A percentile compares a stretch with the other conserved stretches of the same genome.
Evolutionary conservation across 2,329 filamentous ascomycete species (phyloP).

Genomic region (Gnomoniopsis sp.): DNA sequence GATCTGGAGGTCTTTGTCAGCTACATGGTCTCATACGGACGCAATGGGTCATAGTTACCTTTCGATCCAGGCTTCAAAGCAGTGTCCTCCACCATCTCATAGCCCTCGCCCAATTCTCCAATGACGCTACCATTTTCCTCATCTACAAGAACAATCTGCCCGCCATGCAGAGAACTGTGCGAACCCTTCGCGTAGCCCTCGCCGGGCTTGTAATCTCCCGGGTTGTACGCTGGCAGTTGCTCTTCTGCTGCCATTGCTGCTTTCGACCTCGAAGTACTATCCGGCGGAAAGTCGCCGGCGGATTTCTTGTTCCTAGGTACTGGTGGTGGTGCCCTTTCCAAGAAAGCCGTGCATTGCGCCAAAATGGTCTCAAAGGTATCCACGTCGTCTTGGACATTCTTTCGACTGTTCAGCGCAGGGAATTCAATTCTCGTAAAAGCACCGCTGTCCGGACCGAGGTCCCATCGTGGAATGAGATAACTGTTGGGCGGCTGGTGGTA

Average conservation of each 20-base stretch:
- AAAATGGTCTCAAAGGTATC: conserved; percentile 97
- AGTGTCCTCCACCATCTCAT: conserved; percentile 73
- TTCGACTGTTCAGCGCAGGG: conserved; percentile 66
- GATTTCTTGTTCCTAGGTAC: conserved; percentile 28
- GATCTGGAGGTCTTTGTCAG: conserved; percentile 47
- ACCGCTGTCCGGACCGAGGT: conserved; percentile 80
- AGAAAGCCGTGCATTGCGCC: conserved; percentile 94
- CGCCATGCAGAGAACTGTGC: conserved; percentile 54
- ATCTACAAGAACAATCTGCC: conserved; percentile 88
- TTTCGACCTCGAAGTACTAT: conserved; percentile 30
- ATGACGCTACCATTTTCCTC: conserved; percentile 96
- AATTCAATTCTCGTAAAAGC: conserved; percentile 95
- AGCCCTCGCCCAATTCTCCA: conserved; percentile 82
- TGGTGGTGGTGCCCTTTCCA: conserved; percentile 74
- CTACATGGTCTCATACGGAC: neutral
- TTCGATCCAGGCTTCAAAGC: conserved; percentile 83
- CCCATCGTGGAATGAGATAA: conserved; percentile 95
- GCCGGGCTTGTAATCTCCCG: conserved; percentile 73
- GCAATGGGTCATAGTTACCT: conserved; percentile 52
- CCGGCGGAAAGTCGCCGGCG: neutral
- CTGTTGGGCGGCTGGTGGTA: conserved; percentile 91
- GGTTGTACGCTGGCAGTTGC: conserved; percentile 68
- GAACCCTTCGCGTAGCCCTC: conserved; percentile 70
- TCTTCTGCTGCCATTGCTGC: conserved; percentile 40
- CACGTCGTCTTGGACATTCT: conserved; percentile 81